A percentile compares a stretch with the other conserved stretches of the same genome.
Evolutionary conservation across 495 filamentous ascomycete genomes (phyloP).

Genomic region (Astrocystis sublimbata): DNA sequence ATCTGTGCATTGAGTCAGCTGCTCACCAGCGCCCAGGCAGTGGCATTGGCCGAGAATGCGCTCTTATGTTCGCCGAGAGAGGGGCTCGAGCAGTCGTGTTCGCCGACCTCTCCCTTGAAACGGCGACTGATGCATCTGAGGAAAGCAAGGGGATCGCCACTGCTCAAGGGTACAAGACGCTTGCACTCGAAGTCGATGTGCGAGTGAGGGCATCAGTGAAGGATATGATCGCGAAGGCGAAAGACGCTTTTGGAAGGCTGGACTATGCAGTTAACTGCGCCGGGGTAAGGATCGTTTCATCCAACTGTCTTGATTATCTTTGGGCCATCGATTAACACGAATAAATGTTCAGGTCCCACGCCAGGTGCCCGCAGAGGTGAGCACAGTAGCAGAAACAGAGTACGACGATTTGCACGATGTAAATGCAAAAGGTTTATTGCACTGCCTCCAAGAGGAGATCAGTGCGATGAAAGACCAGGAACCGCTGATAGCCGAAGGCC

Average conservation of each 20-base stretch:
- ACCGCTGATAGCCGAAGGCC: slow-evolving; percentile 14
- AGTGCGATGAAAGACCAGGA: slow-evolving; percentile 30
- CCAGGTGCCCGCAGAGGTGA: not conserved
- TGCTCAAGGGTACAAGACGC: slow-evolving; percentile 19
- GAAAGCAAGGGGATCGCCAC: slow-evolving; percentile 30
- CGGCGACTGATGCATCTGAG: slow-evolving; percentile 22
- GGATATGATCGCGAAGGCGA: slow-evolving; percentile 23
- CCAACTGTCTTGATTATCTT: no score
- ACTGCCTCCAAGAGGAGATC: slow-evolving; percentile 25
- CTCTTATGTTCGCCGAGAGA: slow-evolving; percentile 35
- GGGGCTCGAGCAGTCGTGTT: slow-evolving; percentile 33
- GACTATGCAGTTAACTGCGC: slow-evolving; percentile 40
- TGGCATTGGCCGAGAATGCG: slow-evolving; percentile 34
- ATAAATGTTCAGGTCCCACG: slow-evolving; percentile 9
- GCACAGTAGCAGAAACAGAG: slow-evolving; percentile 13
- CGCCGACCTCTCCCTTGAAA: slow-evolving; percentile 28
- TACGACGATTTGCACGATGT: slow-evolving; percentile 25
- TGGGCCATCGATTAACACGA: no score
- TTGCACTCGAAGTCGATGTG: slow-evolving; percentile 27
- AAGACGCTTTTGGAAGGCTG: slow-evolving; percentile 30
- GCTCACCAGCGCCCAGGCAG: no score
- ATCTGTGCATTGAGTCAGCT: no score
- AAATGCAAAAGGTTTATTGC: no score
- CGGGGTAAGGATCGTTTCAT: no score
- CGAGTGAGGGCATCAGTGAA: slow-evolving; percentile 21